A percentile compares a stretch with the other conserved stretches of the same genome.
phyloP scores from a whole-genome alignment of 257 asterid genomes.

The Solanum chmielewskii region DNA sequence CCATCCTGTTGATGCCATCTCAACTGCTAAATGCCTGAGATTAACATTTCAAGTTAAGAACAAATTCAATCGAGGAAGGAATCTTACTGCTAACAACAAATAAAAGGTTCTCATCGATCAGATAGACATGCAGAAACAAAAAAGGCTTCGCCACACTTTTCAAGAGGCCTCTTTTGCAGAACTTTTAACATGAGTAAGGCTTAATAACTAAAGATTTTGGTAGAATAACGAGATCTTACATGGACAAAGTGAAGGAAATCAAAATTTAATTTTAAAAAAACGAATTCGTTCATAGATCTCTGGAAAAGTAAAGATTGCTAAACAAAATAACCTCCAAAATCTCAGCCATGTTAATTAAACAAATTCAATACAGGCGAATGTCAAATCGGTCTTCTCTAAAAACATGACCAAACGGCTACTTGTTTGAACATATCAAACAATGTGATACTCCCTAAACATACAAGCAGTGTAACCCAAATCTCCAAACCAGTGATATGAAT shows the following conservation, averaged over 20 bases:
- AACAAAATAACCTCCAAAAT: neutral
- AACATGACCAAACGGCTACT: neutral
- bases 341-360: neutral
- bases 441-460: neutral
- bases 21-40: conserved; percentile 57
- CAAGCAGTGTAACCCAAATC: neutral
- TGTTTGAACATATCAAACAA: neutral
- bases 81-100: neutral
- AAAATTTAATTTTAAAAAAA: neutral
- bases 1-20: conserved; percentile 92
- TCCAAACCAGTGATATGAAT: neutral
- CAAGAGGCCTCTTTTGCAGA: neutral
- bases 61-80: neutral
- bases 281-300: neutral
- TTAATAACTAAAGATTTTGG: neutral
- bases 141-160: neutral
- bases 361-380: neutral
- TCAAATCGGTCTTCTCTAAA: neutral
- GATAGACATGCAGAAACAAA: neutral
- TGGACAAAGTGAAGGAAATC: neutral
- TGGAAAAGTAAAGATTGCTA: neutral
- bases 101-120: neutral
- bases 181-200: neutral
- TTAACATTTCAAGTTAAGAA: neutral
- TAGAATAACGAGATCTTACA: neutral